phyloP scores from a whole-genome alignment of 2,329 filamentous ascomycete genomes.

The Monosporascus ibericus region DNA sequence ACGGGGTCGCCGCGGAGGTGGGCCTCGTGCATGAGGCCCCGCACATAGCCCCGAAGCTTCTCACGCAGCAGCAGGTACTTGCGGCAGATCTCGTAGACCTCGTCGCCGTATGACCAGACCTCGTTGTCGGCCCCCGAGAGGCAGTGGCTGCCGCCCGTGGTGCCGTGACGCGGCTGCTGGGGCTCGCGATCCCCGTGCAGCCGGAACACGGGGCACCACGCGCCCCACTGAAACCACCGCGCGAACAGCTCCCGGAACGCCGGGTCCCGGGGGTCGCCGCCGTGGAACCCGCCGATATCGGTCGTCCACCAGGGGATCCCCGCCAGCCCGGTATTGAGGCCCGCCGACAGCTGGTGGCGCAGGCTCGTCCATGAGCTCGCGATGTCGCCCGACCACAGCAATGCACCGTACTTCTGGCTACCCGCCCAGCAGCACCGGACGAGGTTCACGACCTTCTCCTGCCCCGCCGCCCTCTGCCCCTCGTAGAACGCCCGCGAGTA shows the following conservation, averaged over 20 bases:
- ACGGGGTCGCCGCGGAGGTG: conserved; percentile 54
- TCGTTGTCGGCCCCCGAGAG: conserved; percentile 52
- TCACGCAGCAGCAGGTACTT: conserved; percentile 55
- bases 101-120: conserved; percentile 59
- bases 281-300: conserved; percentile 65
- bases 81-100: conserved; percentile 54
- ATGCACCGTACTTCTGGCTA: conserved; percentile 56
- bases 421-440: conserved; percentile 44
- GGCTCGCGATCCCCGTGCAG: conserved; percentile 62
- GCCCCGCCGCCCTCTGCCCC: conserved; percentile 42
- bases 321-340: conserved; percentile 58
- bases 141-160: conserved; percentile 33
- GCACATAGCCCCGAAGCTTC: conserved; percentile 50
- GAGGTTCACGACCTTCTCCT: conserved; percentile 46
- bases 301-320: conserved; percentile 66
- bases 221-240: conserved; percentile 64
- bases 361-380: conserved; percentile 57
- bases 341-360: conserved; percentile 54
- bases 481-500: conserved; percentile 52
- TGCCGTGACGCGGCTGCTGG: conserved; percentile 29
- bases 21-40: conserved; percentile 52
- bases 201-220: conserved; percentile 62
- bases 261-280: conserved; percentile 49
- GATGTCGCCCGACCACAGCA: conserved; percentile 64
- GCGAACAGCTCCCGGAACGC: conserved; percentile 58